Evolutionary conservation across 352 stramenopile genomes (phyloP).

Genomic region (Phytophthora idaei): DNA sequence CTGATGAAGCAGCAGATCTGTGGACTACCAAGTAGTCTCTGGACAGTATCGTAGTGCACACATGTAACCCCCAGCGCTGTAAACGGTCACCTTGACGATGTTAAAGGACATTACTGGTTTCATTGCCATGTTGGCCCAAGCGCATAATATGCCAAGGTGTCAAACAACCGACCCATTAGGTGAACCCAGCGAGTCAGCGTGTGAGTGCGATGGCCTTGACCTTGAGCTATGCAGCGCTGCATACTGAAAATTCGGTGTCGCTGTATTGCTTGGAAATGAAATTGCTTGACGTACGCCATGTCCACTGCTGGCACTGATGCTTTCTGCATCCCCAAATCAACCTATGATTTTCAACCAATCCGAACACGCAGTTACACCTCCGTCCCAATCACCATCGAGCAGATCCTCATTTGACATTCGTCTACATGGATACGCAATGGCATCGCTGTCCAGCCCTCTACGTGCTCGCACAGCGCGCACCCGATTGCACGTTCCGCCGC

Average conservation of each 20-base stretch:
- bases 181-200: slow-evolving; percentile 5
- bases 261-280: slow-evolving; percentile 1
- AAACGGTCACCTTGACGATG: too few species aligned
- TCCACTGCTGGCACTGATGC: slow-evolving; percentile 14
- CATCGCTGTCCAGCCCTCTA: slow-evolving; percentile 27
- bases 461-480: slow-evolving; percentile 1
- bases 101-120: too few species aligned
- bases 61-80: not conserved
- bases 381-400: slow-evolving; percentile 12
- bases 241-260: slow-evolving; percentile 8
- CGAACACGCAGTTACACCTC: slow-evolving; percentile 1
- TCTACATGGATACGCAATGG: slow-evolving; percentile 37
- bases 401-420: slow-evolving; percentile 29
- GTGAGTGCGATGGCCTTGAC: not conserved
- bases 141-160: too few species aligned
- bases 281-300: slow-evolving; percentile 14
- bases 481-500: slow-evolving; percentile 5
- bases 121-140: too few species aligned
- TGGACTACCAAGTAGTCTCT: slow-evolving; percentile 68
- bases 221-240: slow-evolving; percentile 13
- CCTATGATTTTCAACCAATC: slow-evolving; percentile 19
- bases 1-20: slow-evolving; percentile 61
- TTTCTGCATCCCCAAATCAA: slow-evolving; percentile 9
- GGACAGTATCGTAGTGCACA: not conserved
- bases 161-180: not conserved